Base-by-base conservation (phyloP, 768 basidiomycete genomes). In the Amanita rubescens region DNA sequence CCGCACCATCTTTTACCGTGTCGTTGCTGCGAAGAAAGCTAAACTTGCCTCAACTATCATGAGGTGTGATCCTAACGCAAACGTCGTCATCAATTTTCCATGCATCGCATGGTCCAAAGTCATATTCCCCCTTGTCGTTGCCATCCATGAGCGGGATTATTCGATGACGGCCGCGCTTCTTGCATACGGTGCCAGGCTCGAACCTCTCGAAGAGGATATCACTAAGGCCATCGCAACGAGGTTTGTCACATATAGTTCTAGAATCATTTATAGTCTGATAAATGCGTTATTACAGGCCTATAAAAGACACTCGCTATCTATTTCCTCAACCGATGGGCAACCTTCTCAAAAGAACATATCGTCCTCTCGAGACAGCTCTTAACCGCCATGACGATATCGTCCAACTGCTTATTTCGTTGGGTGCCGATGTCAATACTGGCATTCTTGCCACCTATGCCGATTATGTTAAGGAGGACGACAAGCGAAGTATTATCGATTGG, bases 31-130 rank as follows among this genome's bases (percentile, higher is more conserved):
- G n/a, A 67, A 68, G 35, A 67, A 68, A 38, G 59, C 64, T 17
- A 71, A 71, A 34, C 62, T 79, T 9, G 71, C 75, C 0, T 63
- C 69, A 9, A 70, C 69, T 0, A 62, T 79, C 30, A 58, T 79
- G 30, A 64, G 65, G 25, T 70, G 64, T 43, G 76, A 78, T 62
- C 71, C 72, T 1, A 70, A 73, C 52, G 70, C 19, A 7, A 48
- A 34, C 24, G 14, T 20, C 11, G 53, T 54, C 10, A 17, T 54
- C 25, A 43, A 54, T 25, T 54, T 39, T 17, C 53, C 53, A 1
- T 14, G 4, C 6, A 34, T 49, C 24, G 14, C 3, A 15, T 41
- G 47, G 45, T 12, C 14, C 22, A 14, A 19, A 34, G 30, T 54
- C n/a, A 19, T 33, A 15, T 54, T 48, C 30, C 53, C 53, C 19